Evolutionary conservation across 1,284 basidiomycete species (phyloP).

Genomic region (Cystobasidium sp.): DNA sequence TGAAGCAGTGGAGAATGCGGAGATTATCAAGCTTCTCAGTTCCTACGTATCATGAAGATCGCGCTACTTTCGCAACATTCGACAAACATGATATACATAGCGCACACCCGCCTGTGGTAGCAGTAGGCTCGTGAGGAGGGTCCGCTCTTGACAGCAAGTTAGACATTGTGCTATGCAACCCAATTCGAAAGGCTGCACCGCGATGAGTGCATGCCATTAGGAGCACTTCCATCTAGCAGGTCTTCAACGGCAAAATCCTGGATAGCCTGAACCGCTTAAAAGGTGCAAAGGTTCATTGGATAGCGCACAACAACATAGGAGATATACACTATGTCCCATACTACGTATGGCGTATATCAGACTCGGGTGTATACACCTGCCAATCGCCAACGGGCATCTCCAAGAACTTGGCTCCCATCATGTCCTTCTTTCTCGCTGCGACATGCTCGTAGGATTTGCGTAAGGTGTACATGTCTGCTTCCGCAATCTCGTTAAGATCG

Average conservation of each 20-base stretch:
- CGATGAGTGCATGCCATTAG: too few relatives aligned
- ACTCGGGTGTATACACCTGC: conserved; percentile 36
- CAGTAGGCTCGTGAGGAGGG: too few relatives aligned
- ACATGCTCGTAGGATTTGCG: conserved; percentile 22
- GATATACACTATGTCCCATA: background rate
- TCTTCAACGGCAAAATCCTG: too few relatives aligned
- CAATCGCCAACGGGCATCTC: conserved; percentile 42
- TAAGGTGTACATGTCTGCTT: conserved; percentile 7
- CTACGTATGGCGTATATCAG: conserved; percentile 17
- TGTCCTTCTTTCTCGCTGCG: conserved; percentile 17
- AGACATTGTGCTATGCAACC: too few relatives aligned
- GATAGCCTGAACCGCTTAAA: background rate
- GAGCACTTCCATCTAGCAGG: too few relatives aligned
- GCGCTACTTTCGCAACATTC: background rate
- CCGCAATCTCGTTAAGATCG: conserved; percentile 25
- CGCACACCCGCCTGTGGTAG: too few relatives aligned
- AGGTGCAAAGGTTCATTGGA: background rate
- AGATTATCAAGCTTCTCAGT: conserved; percentile 20
- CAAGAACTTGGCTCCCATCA: conserved; percentile 21
- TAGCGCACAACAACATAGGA: background rate
- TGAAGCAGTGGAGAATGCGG: conserved; percentile 19
- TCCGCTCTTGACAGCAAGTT: too few relatives aligned
- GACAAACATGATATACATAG: background rate
- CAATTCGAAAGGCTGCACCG: too few relatives aligned
- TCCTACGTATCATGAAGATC: background rate